Evolutionary conservation across 306 rosid species (phyloP).

Genomic region (Hippophae gyantsensis): DNA sequence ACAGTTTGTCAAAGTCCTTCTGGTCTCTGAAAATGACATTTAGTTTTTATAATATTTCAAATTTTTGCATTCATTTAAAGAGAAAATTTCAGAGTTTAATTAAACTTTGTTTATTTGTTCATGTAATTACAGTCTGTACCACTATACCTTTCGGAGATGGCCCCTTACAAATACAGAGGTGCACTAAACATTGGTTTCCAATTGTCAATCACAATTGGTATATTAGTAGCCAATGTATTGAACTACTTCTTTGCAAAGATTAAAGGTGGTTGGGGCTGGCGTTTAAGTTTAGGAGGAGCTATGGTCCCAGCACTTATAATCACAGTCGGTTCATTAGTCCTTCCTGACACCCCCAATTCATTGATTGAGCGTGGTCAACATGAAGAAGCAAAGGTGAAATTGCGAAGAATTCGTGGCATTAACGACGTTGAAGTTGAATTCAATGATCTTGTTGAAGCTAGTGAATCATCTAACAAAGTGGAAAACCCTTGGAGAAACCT

Average conservation of each 20-base stretch:
- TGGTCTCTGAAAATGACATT: neutral
- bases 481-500: constrained; percentile 74
- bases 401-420: constrained; percentile 44
- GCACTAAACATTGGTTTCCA: constrained; percentile 80
- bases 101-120: neutral
- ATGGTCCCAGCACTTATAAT: constrained; percentile 77
- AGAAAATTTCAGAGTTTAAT: neutral
- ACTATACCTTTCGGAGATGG: constrained; percentile 85
- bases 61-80: too few species aligned
- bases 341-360: constrained; percentile 88
- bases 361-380: constrained; percentile 70
- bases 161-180: constrained; percentile 80
- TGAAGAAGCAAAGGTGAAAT: constrained; percentile 42
- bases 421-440: constrained; percentile 65
- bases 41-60: neutral
- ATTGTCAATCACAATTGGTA: constrained; percentile 70
- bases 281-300: constrained; percentile 86
- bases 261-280: constrained; percentile 98
- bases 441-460: constrained; percentile 58
- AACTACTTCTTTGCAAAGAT: constrained; percentile 87
- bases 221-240: constrained; percentile 65
- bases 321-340: constrained; percentile 47
- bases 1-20: constrained; percentile 16
- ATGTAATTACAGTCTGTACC: constrained; percentile 67
- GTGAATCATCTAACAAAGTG: constrained; percentile 44